These are phyloP conservation scores for Alternaria hordeiaustralica DNA, from an alignment of 2,329 filamentous ascomycete genomes.

Conservation along the genomic window DNA sequence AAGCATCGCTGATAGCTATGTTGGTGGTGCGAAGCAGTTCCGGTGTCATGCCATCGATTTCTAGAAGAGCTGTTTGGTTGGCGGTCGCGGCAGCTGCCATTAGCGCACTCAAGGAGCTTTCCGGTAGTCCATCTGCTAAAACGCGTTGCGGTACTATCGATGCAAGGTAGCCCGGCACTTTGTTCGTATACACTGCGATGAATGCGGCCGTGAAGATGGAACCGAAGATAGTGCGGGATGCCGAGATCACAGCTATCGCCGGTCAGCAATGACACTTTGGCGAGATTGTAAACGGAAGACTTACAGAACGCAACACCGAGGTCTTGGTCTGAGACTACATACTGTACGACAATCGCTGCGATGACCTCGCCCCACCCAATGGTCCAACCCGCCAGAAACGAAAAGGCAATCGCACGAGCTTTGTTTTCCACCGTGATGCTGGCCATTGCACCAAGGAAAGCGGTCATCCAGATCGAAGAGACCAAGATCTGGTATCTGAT, in stretches of 20 bases:
- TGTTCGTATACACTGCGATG: neutral
- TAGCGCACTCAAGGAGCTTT: neutral
- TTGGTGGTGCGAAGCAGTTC: neutral
- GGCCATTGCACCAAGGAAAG: slow-evolving; percentile 22
- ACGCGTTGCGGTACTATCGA: neutral
- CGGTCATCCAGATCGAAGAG: slow-evolving; percentile 22
- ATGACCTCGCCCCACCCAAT: slow-evolving; percentile 27
- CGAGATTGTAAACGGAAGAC: neutral
- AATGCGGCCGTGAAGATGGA: neutral
- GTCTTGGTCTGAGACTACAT: neutral
- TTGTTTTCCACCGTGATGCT: slow-evolving; percentile 20
- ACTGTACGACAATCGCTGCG: slow-evolving; percentile 8
- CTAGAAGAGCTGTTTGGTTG: neutral
- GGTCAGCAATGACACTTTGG: neutral
- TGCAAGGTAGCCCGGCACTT: neutral
- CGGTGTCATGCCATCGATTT: neutral
- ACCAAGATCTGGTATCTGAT: slow-evolving; percentile 23
- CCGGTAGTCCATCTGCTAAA: neutral
- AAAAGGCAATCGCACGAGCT: slow-evolving; percentile 16
- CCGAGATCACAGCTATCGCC: neutral
- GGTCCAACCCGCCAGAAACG: slow-evolving; percentile 17
- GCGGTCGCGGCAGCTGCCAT: neutral
- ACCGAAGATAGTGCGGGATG: neutral
- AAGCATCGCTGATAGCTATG: neutral
- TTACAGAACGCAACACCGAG: neutral